phyloP scores from a whole-genome alignment of 2,329 filamentous ascomycete species.

The Rutstroemia sp. region DNA sequence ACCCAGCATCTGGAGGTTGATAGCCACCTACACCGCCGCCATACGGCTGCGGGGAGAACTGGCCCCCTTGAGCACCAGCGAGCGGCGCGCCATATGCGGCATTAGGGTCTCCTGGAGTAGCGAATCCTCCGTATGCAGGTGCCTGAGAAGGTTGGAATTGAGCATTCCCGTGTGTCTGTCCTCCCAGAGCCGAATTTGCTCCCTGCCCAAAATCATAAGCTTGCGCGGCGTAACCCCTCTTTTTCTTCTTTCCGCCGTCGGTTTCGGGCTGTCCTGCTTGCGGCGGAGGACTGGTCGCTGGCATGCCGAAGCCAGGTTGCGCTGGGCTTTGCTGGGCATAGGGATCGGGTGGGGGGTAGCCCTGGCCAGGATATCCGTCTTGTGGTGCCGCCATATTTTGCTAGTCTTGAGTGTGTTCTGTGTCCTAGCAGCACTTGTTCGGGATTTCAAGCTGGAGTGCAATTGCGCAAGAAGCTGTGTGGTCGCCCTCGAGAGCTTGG shows the following conservation, averaged over 20 bases:
- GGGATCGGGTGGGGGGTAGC: conserved; percentile 35
- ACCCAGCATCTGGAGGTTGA: conserved; percentile 60
- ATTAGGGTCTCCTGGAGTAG: conserved; percentile 22
- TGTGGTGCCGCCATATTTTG: conserved; percentile 43
- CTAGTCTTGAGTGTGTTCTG: conserved; percentile 31
- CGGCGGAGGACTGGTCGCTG: conserved; percentile 22
- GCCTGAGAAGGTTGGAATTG: conserved; percentile 34
- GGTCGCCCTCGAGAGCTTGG: conserved; percentile 10
- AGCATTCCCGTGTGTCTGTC: conserved; percentile 53
- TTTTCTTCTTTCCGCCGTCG: conserved; percentile 66
- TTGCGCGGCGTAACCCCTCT: conserved; percentile 87
- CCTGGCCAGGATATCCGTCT: conserved; percentile 41
- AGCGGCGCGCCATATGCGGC: conserved; percentile 25
- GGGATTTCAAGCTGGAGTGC: background rate
- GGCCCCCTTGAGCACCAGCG: conserved; percentile 29
- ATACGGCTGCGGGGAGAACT: conserved; percentile 27
- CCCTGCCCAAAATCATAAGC: conserved; percentile 89
- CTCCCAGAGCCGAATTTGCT: conserved; percentile 67
- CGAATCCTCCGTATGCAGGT: conserved; percentile 31
- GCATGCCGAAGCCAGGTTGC: conserved; percentile 27
- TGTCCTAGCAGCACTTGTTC: background rate
- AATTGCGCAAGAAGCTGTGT: conserved; percentile 9
- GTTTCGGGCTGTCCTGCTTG: conserved; percentile 32
- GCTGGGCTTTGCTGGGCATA: conserved; percentile 36
- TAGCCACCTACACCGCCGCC: conserved; percentile 40